Evolutionary conservation across 2,329 filamentous ascomycete species (phyloP), one percentile per base, ranked within the genome.

Genomic region (Helminthosporium solani): DNA sequence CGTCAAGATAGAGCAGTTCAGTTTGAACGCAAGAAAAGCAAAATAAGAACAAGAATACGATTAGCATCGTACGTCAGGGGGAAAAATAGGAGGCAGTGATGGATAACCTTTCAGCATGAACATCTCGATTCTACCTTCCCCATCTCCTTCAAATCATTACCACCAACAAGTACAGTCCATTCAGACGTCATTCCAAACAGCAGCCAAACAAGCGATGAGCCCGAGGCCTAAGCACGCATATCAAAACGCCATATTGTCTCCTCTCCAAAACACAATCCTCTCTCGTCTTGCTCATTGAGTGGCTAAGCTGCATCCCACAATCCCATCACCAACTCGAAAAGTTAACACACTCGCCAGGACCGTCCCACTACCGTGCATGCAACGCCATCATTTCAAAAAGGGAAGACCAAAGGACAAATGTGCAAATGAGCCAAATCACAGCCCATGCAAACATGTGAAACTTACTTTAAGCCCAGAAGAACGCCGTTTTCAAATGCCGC

Each of bases 401-500:
- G 16, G 11, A 40, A 47, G 21, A 40, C 37, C 37, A 44, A 42
- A 33, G 35, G 39, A 37, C 27, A 40, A 39, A 39, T 36, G 20
- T 16, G n/a, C 40, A 49, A 38, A 46, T 36, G 38, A 23, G 23
- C 5, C 50, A 50, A 33, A 53, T 47, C 47, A 44, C 49, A 54
- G 40, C 47, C 37, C 35, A 25, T 9, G 23, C 23, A 44, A 45
- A 48, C 33, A 47, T 38, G 28, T 33, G 44, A 9, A 9, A 25
- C 23, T 25, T 25, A 25, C 23, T 25, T 25, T 25, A 49, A 53
- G 52, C 52, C 50, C 50, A 50, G 47, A 43, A n/a, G 31, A 62
- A 59, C 57, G 53, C 55, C 54, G 33, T 56, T 55, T 56, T 50
- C 53, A 59, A 55, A 61, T 59, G 55, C 56, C 49, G 40, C 44